These are phyloP conservation scores for Tulasnella sp. DNA, from an alignment of 768 basidiomycete genomes.

Conservation along the genomic window DNA sequence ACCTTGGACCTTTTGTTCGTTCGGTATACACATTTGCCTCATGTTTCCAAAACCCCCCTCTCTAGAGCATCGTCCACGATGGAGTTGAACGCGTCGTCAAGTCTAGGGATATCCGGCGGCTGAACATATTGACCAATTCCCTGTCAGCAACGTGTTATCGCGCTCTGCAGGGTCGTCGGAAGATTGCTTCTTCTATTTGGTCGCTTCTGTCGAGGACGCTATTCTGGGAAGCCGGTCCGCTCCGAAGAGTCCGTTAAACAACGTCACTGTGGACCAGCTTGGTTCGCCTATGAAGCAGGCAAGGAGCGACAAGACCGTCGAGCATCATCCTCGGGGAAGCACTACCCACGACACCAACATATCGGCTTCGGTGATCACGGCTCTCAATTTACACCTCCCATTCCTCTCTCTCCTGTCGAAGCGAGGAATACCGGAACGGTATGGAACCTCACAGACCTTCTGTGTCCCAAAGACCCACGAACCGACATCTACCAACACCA, in stretches of 20 bases:
- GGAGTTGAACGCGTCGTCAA: background rate
- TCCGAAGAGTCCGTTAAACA: background rate
- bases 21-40: too few species aligned
- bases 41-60: background rate
- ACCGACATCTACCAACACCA: background rate
- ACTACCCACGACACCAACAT: background rate
- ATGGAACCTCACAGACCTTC: background rate
- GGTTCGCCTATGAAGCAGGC: background rate
- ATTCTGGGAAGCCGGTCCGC: background rate
- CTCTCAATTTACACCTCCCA: background rate
- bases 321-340: background rate
- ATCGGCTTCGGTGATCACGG: background rate
- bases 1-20: too few species aligned
- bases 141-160: background rate
- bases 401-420: background rate
- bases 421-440: background rate
- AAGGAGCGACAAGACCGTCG: background rate
- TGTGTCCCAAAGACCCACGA: background rate
- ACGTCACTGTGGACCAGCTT: background rate
- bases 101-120: background rate
- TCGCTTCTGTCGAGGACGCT: background rate
- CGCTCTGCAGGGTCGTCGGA: background rate
- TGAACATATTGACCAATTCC: background rate
- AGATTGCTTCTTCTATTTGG: background rate
- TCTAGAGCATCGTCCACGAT: background rate